These are phyloP conservation scores for Trichoderma erinaceum DNA, from an alignment of 495 filamentous ascomycete genomes.

Conservation along the genomic window DNA sequence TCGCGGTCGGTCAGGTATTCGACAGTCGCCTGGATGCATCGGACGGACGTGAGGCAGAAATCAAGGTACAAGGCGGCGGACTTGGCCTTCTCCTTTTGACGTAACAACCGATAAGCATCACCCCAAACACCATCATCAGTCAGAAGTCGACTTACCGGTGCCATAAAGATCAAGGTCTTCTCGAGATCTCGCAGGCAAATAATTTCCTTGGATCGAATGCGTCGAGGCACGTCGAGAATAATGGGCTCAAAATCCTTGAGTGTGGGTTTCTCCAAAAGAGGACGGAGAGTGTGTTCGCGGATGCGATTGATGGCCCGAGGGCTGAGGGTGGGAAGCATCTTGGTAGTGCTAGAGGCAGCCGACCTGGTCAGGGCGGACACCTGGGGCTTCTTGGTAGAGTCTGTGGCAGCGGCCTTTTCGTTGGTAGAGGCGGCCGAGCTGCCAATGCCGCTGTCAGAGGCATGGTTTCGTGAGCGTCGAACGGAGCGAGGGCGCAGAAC, in stretches of 20 bases:
- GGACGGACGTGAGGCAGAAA: constrained; percentile 82
- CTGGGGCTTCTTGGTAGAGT: constrained; percentile 27
- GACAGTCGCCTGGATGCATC: constrained; percentile 76
- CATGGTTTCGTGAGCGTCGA: constrained; percentile 46
- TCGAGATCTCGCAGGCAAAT: constrained; percentile 82
- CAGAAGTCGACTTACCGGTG: constrained; percentile 69
- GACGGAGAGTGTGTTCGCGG: constrained; percentile 47
- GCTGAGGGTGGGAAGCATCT: constrained; percentile 40
- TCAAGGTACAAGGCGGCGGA: constrained; percentile 63
- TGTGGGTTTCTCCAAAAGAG: constrained; percentile 41
- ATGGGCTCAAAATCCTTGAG: constrained; percentile 76
- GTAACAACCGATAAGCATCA: constrained; percentile 60
- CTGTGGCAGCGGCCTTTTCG: constrained; percentile 27
- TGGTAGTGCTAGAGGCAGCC: constrained; percentile 31
- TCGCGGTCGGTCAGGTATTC: constrained; percentile 74
- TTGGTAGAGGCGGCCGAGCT: constrained; percentile 45
- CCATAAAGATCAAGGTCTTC: constrained; percentile 79
- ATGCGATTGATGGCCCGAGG: constrained; percentile 48
- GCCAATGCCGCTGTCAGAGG: constrained; percentile 57
- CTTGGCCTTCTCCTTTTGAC: constrained; percentile 67
- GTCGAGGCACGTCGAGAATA: constrained; percentile 64
- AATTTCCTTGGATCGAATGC: constrained; percentile 74
- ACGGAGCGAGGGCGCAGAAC: constrained; percentile 46
- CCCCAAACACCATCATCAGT: constrained; percentile 46
- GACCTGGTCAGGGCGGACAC: constrained; percentile 45